Percentiles rank a stretch among this genome's conserved stretches.
phyloP scores from a whole-genome alignment of 2,329 filamentous ascomycete species.

The Alternaria panax region DNA sequence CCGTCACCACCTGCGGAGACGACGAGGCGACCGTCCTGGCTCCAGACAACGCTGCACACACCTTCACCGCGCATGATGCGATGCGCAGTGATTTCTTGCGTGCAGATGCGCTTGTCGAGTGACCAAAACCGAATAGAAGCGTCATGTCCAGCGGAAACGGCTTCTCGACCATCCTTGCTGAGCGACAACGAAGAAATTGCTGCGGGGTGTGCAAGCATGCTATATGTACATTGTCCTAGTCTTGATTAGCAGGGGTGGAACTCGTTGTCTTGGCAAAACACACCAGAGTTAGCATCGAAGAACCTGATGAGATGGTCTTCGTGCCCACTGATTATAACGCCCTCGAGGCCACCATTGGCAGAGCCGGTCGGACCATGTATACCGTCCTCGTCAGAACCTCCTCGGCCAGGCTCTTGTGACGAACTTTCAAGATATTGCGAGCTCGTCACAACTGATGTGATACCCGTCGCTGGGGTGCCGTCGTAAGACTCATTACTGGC shows the following conservation, averaged over 20 bases:
- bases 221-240: constrained; percentile 97
- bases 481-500: constrained; percentile 94
- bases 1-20: constrained; percentile 95
- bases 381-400: constrained; percentile 74
- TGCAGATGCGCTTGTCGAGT: constrained; percentile 92
- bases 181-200: constrained; percentile 91
- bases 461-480: constrained; percentile 78
- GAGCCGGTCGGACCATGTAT: constrained; percentile 84
- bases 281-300: constrained; percentile 99
- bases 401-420: constrained; percentile 65
- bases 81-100: constrained; percentile 92
- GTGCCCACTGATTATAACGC: constrained; percentile 93
- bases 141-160: constrained; percentile 95
- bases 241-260: constrained; percentile 12
- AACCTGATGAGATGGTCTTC: constrained; percentile 96
- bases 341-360: constrained; percentile 80
- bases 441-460: constrained; percentile 90
- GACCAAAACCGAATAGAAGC: constrained; percentile 97
- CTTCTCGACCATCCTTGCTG: constrained; percentile 90
- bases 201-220: constrained; percentile 94
- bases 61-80: constrained; percentile 95
- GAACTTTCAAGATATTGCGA: constrained; percentile 78
- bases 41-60: constrained; percentile 94
- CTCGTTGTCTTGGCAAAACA: constrained; percentile 50
- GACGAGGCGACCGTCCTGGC: constrained; percentile 91